Evolutionary conservation across 129 eudicot genomes (phyloP).

Genomic region (Smallanthus sonchifolius): DNA sequence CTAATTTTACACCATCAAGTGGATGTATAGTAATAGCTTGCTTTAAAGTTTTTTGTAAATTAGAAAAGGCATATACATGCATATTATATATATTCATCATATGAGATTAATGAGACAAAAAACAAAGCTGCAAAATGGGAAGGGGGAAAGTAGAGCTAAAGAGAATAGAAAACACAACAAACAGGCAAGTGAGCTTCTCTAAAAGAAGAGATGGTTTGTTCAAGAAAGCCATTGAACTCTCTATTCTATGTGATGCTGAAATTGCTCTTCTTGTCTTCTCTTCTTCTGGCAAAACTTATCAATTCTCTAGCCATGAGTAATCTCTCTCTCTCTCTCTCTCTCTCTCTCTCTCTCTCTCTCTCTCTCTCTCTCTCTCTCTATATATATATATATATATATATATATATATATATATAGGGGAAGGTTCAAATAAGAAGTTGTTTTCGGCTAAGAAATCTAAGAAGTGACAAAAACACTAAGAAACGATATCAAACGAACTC

Average conservation of each 20-base stretch:
- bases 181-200: conserved; percentile 71
- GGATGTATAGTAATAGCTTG: neutral
- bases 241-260: conserved; percentile 66
- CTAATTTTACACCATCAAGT: conserved; percentile 10
- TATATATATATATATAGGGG: no score
- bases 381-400: no score
- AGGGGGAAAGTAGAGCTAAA: conserved; percentile 75
- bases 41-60: no score
- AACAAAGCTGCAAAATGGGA: conserved; percentile 39
- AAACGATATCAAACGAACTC: no score
- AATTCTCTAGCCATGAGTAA: conserved; percentile 53
- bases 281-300: conserved; percentile 55
- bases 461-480: no score
- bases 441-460: no score
- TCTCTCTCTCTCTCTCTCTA: neutral
- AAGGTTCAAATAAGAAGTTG: no score
- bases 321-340: neutral
- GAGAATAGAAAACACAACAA: conserved; percentile 68
- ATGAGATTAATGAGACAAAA: neutral
- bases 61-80: no score
- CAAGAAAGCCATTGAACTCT: conserved; percentile 65
- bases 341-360: neutral
- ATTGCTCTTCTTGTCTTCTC: conserved; percentile 62
- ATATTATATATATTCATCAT: no score
- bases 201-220: conserved; percentile 72